Evolutionary conservation across 805 yeast genomes (phyloP), one percentile per base, ranked within the genome.

Genomic region (Pichia insulana): DNA sequence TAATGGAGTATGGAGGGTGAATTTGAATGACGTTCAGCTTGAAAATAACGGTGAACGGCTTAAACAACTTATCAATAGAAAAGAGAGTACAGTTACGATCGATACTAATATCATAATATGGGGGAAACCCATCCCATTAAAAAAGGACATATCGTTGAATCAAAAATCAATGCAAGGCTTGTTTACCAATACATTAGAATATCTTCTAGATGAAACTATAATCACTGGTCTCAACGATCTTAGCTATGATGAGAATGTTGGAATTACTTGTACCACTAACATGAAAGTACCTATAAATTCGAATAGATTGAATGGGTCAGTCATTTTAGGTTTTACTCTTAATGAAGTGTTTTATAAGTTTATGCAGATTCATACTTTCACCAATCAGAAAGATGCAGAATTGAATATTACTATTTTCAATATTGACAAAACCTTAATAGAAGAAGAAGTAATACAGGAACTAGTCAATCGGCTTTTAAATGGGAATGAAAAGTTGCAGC

Each of bases 391-490:
- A 20, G 12, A 11, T 25, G 28, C 26, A n/a, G 20, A 20, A 3
- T 15, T 31, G 3, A 17, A 37, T 10, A 42, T 41, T 28, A 30
- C 37, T 7, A 6, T 48, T 9, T 34, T 34, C 10, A 40, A 41
- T 20, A 30, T 44, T 17, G 18, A 44, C 18, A 34, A 30, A 11
- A n/a, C 15, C 6, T 33, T 47, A 4, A 32, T 43, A 9, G 16
- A 30, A 7, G 10, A 13, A 8, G 42, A 40, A 0, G 16, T 36
- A 7, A 16, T 43, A n/a, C 30, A 43, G 35, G 42, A 43, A 15
- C 4, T 43, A 12, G 15, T 43, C 9, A 35, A 42, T 42, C 31
- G 42, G 19, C 2, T 39, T 2, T 22, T 43, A 3, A 43, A 43
- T 31, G 43, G 39, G 27, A 42, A 43, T 32, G 25, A 37, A 3